Base-by-base conservation (phyloP, 2,329 filamentous ascomycete genomes). In the Pseudogymnoascus sp. region DNA sequence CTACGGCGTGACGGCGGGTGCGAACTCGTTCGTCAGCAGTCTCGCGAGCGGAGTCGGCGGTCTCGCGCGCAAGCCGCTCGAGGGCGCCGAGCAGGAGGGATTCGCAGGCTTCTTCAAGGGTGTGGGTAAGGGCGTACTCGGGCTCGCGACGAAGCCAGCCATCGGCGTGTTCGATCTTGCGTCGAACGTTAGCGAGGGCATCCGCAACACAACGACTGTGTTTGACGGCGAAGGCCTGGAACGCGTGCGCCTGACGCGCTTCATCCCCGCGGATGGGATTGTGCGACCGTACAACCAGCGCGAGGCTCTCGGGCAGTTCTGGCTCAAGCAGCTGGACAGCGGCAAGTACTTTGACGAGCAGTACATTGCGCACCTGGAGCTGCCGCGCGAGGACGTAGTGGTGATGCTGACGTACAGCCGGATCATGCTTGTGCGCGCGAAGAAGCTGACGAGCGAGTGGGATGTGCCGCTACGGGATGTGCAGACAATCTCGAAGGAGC, bases 281-380 rank as follows among this genome's bases (percentile, higher is more conserved):
- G 92, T 99, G 35, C 88, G 93, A 2, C 92, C 94, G 0, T 99
- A 96, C 79, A 92, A 88, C 62, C 90, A 96, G 72, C 90, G 94
- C 55, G 94, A 99, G 79, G 92, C 94, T 0, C 85, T 99, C 2
- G 94, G 94, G 0, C 94, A 99, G 74, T 97, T 91, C 79, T 99
- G 94, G 95, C 86, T 99, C 67, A 99, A 99, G 81, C 96, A 96
- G 64, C 86, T 96, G 9, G 94, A 99, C 76, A 94, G 97, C 67
- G 94, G 94, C 65, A 94, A 92, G 74, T 97, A 93, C 80, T 99
- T 99, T 83, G 89, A 96, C 76, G 94, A 99, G 75, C 84, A 91
- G 72, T 99, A 99, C 78, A 94, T 99, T 74, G 95, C 92, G 4
- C 95, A 99, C 73, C 81, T 99, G 4, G 93, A 99, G 75, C 83